These are phyloP conservation scores for Candida orba DNA, from an alignment of 805 yeast genomes.

Conservation along the genomic window DNA sequence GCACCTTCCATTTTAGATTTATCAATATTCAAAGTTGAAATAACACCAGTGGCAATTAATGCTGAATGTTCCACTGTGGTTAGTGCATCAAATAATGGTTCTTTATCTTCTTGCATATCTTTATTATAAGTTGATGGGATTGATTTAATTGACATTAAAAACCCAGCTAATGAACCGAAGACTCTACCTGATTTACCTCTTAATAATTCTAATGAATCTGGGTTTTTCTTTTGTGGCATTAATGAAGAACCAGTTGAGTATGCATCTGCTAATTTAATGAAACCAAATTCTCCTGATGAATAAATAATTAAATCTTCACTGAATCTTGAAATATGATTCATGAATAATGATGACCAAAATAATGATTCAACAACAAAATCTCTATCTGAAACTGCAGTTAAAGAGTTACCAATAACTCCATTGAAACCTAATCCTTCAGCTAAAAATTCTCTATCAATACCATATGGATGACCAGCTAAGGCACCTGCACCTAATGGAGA, in stretches of 20 bases:
- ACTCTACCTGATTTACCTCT: constrained; percentile 98
- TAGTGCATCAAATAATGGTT: constrained; percentile 90
- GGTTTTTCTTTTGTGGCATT: constrained; percentile 99
- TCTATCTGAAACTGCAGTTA: constrained; percentile 96
- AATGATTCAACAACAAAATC: constrained; percentile 93
- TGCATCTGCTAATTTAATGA: constrained; percentile 89
- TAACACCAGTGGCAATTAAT: constrained; percentile 91
- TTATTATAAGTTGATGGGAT: constrained; percentile 97
- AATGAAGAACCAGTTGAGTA: constrained; percentile 97
- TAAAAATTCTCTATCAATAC: constrained; percentile 90
- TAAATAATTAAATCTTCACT: constrained; percentile 93
- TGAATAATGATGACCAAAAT: constrained; percentile 92
- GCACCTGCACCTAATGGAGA: constrained; percentile 98
- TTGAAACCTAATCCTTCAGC: constrained; percentile 75
- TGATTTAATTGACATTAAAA: constrained; percentile 93
- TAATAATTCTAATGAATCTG: constrained; percentile 89
- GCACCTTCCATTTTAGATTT: constrained; percentile 76
- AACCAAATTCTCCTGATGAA: constrained; percentile 97
- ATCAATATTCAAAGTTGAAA: constrained; percentile 75
- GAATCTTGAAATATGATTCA: constrained; percentile 93
- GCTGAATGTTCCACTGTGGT: constrained; percentile 90
- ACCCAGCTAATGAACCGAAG: constrained; percentile 91
- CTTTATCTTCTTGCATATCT: constrained; percentile 99
- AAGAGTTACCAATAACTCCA: constrained; percentile 88
- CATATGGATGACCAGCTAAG: constrained; percentile 97